Evolutionary conservation across 208 protist genomes (phyloP).

Genomic region (Acanthamoeba triangularis): DNA sequence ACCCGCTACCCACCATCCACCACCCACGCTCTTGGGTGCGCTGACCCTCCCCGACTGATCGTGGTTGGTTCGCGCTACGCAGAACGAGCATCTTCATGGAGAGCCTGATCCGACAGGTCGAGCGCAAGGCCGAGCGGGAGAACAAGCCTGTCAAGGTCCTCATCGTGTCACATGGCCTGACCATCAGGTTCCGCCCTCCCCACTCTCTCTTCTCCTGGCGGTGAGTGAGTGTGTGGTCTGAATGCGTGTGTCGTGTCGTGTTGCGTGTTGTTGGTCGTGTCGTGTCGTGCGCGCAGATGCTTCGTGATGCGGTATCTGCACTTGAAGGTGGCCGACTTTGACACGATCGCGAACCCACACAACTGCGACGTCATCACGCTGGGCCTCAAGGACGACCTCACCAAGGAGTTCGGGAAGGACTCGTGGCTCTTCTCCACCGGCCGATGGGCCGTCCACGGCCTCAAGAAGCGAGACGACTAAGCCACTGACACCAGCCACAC

Average conservation of each 20-base stretch:
- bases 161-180: constrained; percentile 59
- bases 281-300: not conserved
- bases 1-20: not conserved
- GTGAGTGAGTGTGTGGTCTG: not conserved
- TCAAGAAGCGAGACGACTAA: constrained; percentile 26
- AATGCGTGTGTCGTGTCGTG: not conserved
- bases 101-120: constrained; percentile 45
- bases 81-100: constrained; percentile 71
- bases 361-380: constrained; percentile 60
- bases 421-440: constrained; percentile 66
- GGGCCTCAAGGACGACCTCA: constrained; percentile 52
- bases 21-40: not conserved
- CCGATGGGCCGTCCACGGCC: constrained; percentile 51
- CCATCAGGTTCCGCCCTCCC: not conserved
- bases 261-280: not conserved
- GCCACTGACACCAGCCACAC: too few species aligned
- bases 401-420: constrained; percentile 26
- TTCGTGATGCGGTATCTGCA: constrained; percentile 59
- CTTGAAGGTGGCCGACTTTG: constrained; percentile 41
- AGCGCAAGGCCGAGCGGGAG: constrained; percentile 53
- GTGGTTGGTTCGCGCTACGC: not conserved
- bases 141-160: constrained; percentile 31
- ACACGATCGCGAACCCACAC: constrained; percentile 48
- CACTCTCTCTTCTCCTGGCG: not conserved
- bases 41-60: not conserved